These are phyloP conservation scores for Gremmenia infestans DNA, from an alignment of 2,329 filamentous ascomycete genomes.

Conservation along the genomic window DNA sequence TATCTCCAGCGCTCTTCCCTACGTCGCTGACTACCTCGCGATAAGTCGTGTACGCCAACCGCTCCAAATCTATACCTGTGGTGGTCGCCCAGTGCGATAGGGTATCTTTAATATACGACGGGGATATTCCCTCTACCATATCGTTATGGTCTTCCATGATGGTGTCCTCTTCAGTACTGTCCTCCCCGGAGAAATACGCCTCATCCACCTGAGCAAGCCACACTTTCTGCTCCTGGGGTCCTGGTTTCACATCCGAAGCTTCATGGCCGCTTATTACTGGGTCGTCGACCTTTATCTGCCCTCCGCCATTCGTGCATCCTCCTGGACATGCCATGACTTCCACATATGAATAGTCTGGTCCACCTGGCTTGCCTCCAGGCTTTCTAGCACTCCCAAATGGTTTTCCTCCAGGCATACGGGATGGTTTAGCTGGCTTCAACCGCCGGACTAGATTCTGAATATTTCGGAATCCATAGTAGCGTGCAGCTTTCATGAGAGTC, in stretches of 20 bases:
- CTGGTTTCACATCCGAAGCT: slow-evolving; percentile 50
- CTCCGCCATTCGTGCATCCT: slow-evolving; percentile 97
- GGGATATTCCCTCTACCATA: slow-evolving; percentile 61
- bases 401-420: slow-evolving; percentile 73
- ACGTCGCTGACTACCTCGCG: slow-evolving; percentile 93
- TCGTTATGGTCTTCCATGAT: slow-evolving; percentile 31
- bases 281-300: slow-evolving; percentile 89
- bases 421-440: slow-evolving; percentile 73
- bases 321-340: slow-evolving; percentile 99
- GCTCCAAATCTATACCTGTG: slow-evolving; percentile 66
- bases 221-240: slow-evolving; percentile 75
- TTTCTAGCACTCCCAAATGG: slow-evolving; percentile 52
- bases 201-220: slow-evolving; percentile 83
- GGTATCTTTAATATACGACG: slow-evolving; percentile 59
- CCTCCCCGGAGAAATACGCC: slow-evolving; percentile 78
- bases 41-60: slow-evolving; percentile 79
- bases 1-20: slow-evolving; percentile 68
- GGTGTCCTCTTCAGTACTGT: slow-evolving; percentile 34
- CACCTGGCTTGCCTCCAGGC: slow-evolving; percentile 42
- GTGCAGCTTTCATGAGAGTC: slow-evolving; percentile 70
- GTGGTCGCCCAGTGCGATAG: slow-evolving; percentile 71
- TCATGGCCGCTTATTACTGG: slow-evolving; percentile 52
- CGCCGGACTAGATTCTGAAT: slow-evolving; percentile 97
- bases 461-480: slow-evolving; percentile 96
- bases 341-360: slow-evolving; percentile 78